Evolutionary conservation across 2,329 filamentous ascomycete species (phyloP).

Genomic region (Pyricularia sp.): DNA sequence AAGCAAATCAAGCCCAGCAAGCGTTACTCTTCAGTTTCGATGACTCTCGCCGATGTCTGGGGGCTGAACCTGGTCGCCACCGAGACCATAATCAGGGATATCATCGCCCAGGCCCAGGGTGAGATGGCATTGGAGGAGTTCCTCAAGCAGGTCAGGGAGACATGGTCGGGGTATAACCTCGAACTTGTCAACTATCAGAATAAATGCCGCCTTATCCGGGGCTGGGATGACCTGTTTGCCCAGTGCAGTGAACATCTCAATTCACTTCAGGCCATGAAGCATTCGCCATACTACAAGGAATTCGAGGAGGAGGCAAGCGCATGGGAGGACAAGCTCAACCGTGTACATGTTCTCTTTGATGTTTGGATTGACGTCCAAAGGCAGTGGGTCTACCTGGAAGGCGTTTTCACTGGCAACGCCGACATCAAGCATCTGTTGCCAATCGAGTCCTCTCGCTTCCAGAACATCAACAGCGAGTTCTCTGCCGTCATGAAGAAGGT

Average conservation of each 20-base stretch:
- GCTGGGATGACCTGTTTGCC: conserved; percentile 95
- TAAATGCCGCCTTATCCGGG: conserved; percentile 92
- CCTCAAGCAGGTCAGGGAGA: conserved; percentile 88
- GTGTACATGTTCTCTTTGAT: conserved; percentile 94
- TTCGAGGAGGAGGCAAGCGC: conserved; percentile 94
- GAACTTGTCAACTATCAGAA: conserved; percentile 96
- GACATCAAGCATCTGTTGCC: conserved; percentile 98
- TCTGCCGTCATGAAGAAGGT: conserved; percentile 99
- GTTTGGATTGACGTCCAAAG: conserved; percentile 99
- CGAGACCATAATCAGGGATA: conserved; percentile 78
- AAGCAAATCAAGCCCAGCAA: conserved; percentile 88
- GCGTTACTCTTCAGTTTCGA: conserved; percentile 83
- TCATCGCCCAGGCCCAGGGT: conserved; percentile 89
- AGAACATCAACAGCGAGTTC: conserved; percentile 99
- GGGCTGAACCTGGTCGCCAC: conserved; percentile 83
- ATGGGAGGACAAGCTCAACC: conserved; percentile 97
- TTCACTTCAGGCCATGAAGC: conserved; percentile 94
- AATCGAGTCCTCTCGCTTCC: conserved; percentile 90
- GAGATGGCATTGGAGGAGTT: conserved; percentile 99
- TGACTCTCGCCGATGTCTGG: conserved; percentile 98
- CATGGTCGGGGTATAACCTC: conserved; percentile 88
- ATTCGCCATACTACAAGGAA: conserved; percentile 98
- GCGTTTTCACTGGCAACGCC: conserved; percentile 95
- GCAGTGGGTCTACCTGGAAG: conserved; percentile 98
- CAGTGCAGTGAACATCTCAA: conserved; percentile 98